A percentile compares a stretch with the other conserved stretches of the same genome.
Evolutionary conservation across 2,329 filamentous ascomycete genomes (phyloP).

Genomic region (Botrytis galanthina): DNA sequence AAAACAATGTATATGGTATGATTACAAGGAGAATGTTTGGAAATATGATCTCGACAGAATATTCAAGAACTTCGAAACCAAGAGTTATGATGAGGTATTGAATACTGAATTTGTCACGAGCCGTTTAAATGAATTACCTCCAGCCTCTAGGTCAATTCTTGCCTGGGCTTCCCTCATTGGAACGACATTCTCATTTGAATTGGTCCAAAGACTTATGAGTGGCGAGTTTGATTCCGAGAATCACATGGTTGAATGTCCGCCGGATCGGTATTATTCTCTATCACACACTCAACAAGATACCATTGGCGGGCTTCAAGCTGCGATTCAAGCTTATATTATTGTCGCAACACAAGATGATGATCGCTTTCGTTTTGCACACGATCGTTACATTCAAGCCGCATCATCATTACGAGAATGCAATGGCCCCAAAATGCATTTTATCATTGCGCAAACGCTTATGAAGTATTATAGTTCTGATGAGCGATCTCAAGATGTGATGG

Average conservation of each 20-base stretch:
- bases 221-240: conserved; percentile 64
- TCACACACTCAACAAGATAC: conserved; percentile 62
- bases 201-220: conserved; percentile 73
- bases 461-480: conserved; percentile 64
- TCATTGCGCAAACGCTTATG: conserved; percentile 78
- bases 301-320: conserved; percentile 75
- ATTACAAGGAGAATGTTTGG: conserved; percentile 80
- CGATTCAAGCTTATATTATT: conserved; percentile 77
- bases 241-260: conserved; percentile 38
- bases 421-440: conserved; percentile 80
- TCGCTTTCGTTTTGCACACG: conserved; percentile 83
- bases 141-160: conserved; percentile 72
- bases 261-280: conserved; percentile 41
- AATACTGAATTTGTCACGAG: conserved; percentile 80
- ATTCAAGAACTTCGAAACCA: conserved; percentile 79
- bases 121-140: conserved; percentile 72
- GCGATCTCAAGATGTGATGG: conserved; percentile 67
- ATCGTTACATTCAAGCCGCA: conserved; percentile 78
- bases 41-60: conserved; percentile 81
- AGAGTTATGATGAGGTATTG: conserved; percentile 74
- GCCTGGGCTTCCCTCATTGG: conserved; percentile 85
- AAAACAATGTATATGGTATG: conserved; percentile 87
- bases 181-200: conserved; percentile 76
- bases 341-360: conserved; percentile 82
- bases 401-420: conserved; percentile 67